These are phyloP conservation scores for Macadamia tetraphylla DNA, from an alignment of 164 flowering plant genomes.

Conservation along the genomic window DNA sequence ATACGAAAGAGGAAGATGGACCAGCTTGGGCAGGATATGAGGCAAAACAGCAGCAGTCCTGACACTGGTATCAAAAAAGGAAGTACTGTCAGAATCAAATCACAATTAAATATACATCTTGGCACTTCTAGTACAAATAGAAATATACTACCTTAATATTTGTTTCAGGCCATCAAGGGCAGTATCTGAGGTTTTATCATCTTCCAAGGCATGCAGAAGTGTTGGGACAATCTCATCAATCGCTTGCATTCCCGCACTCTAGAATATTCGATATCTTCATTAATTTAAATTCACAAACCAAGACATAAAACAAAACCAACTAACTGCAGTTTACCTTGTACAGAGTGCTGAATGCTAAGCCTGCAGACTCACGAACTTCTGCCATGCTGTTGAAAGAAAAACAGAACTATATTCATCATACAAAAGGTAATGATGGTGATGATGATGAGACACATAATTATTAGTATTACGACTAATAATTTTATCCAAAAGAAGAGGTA, in stretches of 20 bases:
- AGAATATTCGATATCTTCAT: constrained; percentile 14
- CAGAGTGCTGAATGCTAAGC: constrained; percentile 90
- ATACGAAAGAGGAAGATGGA: constrained; percentile 89
- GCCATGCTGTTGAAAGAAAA: constrained; percentile 38
- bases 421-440: constrained; percentile 1
- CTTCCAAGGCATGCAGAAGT: constrained; percentile 88
- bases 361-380: constrained; percentile 98
- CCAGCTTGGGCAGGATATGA: constrained; percentile 96
- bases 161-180: constrained; percentile 99
- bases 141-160: constrained; percentile 63
- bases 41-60: constrained; percentile 95
- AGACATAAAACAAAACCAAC: neutral
- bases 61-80: constrained; percentile 51
- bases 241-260: constrained; percentile 99
- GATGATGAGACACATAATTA: neutral
- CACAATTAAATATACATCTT: neutral
- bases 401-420: neutral
- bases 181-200: constrained; percentile 82
- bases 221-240: constrained; percentile 99
- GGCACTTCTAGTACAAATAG: neutral
- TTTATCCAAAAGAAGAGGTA: neutral
- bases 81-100: neutral
- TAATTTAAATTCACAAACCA: neutral
- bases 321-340: constrained; percentile 58
- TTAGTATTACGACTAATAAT: neutral